Evolutionary conservation across 768 basidiomycete species (phyloP).

Genomic region (Mycena belliarum): DNA sequence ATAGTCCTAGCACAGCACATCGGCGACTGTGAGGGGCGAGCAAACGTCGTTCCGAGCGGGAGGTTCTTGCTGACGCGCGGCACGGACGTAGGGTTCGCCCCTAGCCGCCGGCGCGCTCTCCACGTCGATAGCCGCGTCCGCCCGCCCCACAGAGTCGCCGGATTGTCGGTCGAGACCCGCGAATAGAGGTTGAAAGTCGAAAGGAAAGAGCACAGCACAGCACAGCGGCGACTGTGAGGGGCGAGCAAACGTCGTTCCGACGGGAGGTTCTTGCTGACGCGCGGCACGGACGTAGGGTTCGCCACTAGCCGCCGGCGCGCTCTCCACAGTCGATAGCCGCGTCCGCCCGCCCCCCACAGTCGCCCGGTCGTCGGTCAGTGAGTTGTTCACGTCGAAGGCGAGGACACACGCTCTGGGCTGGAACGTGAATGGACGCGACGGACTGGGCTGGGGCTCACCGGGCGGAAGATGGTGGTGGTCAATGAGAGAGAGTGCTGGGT

Average conservation of each 20-base stretch:
- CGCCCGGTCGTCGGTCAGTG: not conserved
- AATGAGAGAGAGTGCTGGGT: no score
- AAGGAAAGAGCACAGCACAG: not conserved
- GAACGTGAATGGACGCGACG: no score
- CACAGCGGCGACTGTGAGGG: not conserved
- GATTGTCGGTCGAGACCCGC: not conserved
- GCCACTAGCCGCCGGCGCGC: constrained; percentile 3
- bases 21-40: not conserved
- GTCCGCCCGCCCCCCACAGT: not conserved
- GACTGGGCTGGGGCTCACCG: no score
- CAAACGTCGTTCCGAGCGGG: not conserved
- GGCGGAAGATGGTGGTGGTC: no score
- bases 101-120: constrained; percentile 6
- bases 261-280: constrained; percentile 4
- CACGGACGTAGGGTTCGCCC: not conserved
- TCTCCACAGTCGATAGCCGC: constrained; percentile 1
- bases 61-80: constrained; percentile 5
- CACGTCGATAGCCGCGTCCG: not conserved
- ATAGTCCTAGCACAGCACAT: not conserved
- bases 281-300: not conserved
- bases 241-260: not conserved
- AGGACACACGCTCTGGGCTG: no score
- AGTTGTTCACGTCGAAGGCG: not conserved
- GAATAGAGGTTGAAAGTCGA: no score
- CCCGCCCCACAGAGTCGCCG: not conserved